Conservation (phyloP, 768 basidiomycete species). For the Boletus vermiculosoides region DNA sequence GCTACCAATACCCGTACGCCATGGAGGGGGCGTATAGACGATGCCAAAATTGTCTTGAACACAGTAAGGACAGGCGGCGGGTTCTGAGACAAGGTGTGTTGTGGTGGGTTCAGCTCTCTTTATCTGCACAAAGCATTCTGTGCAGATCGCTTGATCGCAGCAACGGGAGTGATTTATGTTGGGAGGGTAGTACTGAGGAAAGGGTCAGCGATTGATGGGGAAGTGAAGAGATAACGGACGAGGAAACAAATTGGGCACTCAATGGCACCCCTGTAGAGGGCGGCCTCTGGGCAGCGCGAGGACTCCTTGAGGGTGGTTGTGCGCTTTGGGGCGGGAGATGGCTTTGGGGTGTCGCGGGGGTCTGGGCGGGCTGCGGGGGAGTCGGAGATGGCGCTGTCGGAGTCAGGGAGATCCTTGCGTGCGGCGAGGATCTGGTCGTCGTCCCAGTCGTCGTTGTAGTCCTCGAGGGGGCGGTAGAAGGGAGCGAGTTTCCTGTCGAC, state of each 20-base stretch:
- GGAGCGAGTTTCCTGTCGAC: slow-evolving; percentile 86
- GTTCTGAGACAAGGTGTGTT: slow-evolving; percentile 94
- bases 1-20: slow-evolving; percentile 77
- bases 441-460: slow-evolving; percentile 87
- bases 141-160: slow-evolving; percentile 98
- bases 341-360: slow-evolving; percentile 22
- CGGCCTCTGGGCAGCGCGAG: slow-evolving; percentile 64
- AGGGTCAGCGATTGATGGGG: slow-evolving; percentile 22
- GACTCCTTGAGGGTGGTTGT: slow-evolving; percentile 61
- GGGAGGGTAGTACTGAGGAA: slow-evolving; percentile 85
- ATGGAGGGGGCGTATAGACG: slow-evolving; percentile 77
- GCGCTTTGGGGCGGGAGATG: slow-evolving; percentile 47
- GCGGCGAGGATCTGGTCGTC: slow-evolving; percentile 83
- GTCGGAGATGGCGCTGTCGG: slow-evolving; percentile 45
- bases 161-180: slow-evolving; percentile 98
- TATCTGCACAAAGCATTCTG: slow-evolving; percentile 99
- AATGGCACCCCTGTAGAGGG: slow-evolving; percentile 77
- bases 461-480: slow-evolving; percentile 94
- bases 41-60: slow-evolving; percentile 97
- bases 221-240: slow-evolving; percentile 48
- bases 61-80: slow-evolving; percentile 96
- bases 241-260: slow-evolving; percentile 99
- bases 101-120: slow-evolving; percentile 94
- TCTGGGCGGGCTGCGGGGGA: slow-evolving; percentile 34
- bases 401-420: slow-evolving; percentile 63